Evolutionary conservation across 2,329 filamentous ascomycete genomes (phyloP), one percentile per base, ranked within the genome.

Genomic region (Truncatella angustata): DNA sequence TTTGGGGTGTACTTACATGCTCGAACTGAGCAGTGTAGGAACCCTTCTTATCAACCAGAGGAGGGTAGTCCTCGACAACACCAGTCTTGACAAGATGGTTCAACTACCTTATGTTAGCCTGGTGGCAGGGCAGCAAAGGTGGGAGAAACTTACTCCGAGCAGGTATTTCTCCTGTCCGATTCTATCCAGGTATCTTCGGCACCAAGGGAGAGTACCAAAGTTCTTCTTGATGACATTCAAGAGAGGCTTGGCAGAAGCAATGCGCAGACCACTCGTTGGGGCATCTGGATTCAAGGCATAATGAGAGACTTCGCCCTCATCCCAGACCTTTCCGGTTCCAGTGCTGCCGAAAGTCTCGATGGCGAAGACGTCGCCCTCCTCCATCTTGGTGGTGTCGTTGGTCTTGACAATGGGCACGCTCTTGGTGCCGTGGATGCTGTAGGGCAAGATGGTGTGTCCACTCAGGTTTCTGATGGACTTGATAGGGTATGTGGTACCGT

Each of bases 321-420:
- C 91, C 58, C 84, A 77, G 52, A 96, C 90, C 66, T 90, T 88
- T 58, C 91, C 92, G 67, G 90, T 92, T 58, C 92, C 93, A 20
- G 92, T 97, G 68, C 88, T 94, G 55, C 92, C 93, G 70, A 97
- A 97, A 0, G 92, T 97, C 76, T 97, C 92, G 62, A 97, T 96
- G 58, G 92, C 92, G 70, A 95, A 97, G 16, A 91, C 86, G 66
- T 97, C 92, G 37, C 91, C 91, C 73, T 97, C 93, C 74, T 97
- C 92, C 93, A 97, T 97, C 80, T 96, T 96, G 49, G 91, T 95
- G 68, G 87, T 85, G 65, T 96, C 90, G 56, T 83, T 82, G 56
- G 85, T 87, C 77, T 96, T 96, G 58, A 97, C 91, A 63, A 97
- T 96, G 0, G 92, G 93, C 48, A 97, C 90, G 59, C 89, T 91